A percentile compares a stretch with the other conserved stretches of the same genome.
Conservation (phyloP, 768 basidiomycete genomes). For the Antrodiella citrinella region DNA sequence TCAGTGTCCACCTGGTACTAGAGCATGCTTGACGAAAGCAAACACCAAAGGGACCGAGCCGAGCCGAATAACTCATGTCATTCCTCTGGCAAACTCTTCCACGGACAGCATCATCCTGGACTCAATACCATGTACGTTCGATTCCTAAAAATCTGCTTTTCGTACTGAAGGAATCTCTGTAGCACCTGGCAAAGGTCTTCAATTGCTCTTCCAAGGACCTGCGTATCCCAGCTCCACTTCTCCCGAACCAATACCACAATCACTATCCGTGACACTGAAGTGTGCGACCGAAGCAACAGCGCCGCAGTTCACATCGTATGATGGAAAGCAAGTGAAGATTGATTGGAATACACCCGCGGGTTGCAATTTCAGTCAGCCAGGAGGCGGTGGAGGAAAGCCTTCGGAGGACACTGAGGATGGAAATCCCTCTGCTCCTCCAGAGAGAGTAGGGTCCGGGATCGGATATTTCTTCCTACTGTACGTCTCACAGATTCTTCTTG, state of each 20-base stretch:
- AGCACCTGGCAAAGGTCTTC: conserved; percentile 48
- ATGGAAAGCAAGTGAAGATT: conserved; percentile 42
- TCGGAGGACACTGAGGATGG: conserved; percentile 18
- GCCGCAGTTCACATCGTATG: conserved; percentile 53
- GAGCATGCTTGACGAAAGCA: conserved; percentile 64
- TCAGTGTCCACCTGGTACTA: conserved; percentile 62
- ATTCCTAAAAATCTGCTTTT: conserved; percentile 5
- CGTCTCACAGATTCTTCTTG: too few relatives aligned
- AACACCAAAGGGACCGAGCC: conserved; percentile 47
- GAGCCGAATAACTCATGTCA: conserved; percentile 64
- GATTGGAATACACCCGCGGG: conserved; percentile 59
- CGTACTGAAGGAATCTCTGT: too few relatives aligned
- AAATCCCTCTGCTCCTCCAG: not conserved
- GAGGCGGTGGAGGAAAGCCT: conserved; percentile 21
- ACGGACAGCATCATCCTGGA: conserved; percentile 11
- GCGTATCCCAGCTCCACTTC: conserved; percentile 48
- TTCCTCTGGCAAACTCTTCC: conserved; percentile 53
- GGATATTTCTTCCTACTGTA: conserved; percentile 86
- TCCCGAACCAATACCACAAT: conserved; percentile 41
- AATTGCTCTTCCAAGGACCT: conserved; percentile 48
- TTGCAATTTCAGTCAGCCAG: too few relatives aligned
- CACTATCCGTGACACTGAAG: conserved; percentile 50
- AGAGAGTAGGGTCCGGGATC: conserved; percentile 58
- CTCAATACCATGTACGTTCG: too few relatives aligned
- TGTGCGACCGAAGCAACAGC: conserved; percentile 40